These are phyloP conservation scores for Austroboletus rostrupii DNA, from an alignment of 1,284 basidiomycete genomes.

Conservation along the genomic window DNA sequence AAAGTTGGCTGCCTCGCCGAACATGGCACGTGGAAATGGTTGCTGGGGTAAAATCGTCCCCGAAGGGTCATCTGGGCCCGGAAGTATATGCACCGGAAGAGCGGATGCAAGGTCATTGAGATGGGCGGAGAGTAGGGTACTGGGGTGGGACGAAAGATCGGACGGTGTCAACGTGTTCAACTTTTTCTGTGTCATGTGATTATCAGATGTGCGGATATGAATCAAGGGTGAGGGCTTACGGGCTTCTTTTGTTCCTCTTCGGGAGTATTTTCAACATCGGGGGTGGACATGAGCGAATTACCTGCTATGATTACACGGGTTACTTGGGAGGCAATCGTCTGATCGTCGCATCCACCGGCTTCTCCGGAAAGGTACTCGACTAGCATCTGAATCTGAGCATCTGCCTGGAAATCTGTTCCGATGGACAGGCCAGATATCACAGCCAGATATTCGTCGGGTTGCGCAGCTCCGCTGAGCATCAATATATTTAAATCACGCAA, in stretches of 20 bases:
- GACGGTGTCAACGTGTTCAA: conserved; percentile 55
- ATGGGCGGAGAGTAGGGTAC: conserved; percentile 64
- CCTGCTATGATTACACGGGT: conserved; percentile 84
- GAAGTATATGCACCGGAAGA: conserved; percentile 79
- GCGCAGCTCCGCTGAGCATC: conserved; percentile 11
- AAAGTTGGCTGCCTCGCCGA: conserved; percentile 65
- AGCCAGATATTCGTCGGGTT: conserved; percentile 71
- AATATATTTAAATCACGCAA: conserved; percentile 11
- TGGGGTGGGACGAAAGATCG: conserved; percentile 72
- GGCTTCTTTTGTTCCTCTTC: conserved; percentile 54
- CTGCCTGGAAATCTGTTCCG: conserved; percentile 56
- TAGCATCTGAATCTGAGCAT: conserved; percentile 76
- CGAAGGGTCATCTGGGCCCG: conserved; percentile 85
- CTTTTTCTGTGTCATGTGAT: conserved; percentile 40
- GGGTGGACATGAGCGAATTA: conserved; percentile 68
- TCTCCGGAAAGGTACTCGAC: conserved; percentile 89
- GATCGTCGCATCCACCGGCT: conserved; percentile 65
- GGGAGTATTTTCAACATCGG: conserved; percentile 27
- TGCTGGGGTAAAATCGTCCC: conserved; percentile 92
- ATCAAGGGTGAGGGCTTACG: conserved; percentile 36
- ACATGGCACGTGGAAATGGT: conserved; percentile 87
- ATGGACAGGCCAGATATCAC: conserved; percentile 81
- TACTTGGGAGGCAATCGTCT: conserved; percentile 64
- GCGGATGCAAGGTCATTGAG: conserved; percentile 70
- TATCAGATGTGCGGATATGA: conserved; percentile 5